These are phyloP conservation scores for Arthrobotrys sphaeroides DNA, from an alignment of 2,329 filamentous ascomycete species.

Conservation along the genomic window DNA sequence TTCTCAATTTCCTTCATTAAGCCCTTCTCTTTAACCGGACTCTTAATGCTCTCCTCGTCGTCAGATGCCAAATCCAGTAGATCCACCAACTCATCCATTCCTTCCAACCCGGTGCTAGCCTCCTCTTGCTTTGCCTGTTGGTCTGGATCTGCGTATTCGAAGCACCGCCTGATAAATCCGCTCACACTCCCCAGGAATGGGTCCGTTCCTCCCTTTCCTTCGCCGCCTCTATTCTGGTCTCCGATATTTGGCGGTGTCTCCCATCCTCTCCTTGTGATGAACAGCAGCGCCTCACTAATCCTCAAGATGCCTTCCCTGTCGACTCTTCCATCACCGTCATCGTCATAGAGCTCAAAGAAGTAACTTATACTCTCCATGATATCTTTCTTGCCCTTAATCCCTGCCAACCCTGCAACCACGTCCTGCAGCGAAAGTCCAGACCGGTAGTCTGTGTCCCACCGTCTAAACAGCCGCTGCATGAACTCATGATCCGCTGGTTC, in stretches of 20 bases:
- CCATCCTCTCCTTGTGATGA: constrained; percentile 87
- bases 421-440: constrained; percentile 87
- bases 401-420: constrained; percentile 87
- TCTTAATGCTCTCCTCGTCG: constrained; percentile 55
- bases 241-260: constrained; percentile 70
- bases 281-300: constrained; percentile 92
- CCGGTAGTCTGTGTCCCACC: constrained; percentile 83
- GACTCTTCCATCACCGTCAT: constrained; percentile 87
- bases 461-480: constrained; percentile 82
- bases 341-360: constrained; percentile 97
- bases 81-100: constrained; percentile 63
- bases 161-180: constrained; percentile 93
- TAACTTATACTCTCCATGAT: constrained; percentile 98
- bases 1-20: constrained; percentile 57
- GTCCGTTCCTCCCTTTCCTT: constrained; percentile 73
- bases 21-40: constrained; percentile 49
- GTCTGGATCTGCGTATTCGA: constrained; percentile 96
- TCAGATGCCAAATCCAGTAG: constrained; percentile 61
- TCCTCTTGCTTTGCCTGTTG: constrained; percentile 64
- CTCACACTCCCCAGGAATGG: constrained; percentile 91
- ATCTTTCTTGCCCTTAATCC: constrained; percentile 90
- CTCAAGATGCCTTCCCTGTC: constrained; percentile 93
- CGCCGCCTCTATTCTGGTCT: constrained; percentile 57
- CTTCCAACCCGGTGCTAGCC: constrained; percentile 66
- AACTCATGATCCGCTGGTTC: constrained; percentile 94